phyloP scores from a whole-genome alignment of 768 basidiomycete genomes.

The Tylopilus subfusipes region DNA sequence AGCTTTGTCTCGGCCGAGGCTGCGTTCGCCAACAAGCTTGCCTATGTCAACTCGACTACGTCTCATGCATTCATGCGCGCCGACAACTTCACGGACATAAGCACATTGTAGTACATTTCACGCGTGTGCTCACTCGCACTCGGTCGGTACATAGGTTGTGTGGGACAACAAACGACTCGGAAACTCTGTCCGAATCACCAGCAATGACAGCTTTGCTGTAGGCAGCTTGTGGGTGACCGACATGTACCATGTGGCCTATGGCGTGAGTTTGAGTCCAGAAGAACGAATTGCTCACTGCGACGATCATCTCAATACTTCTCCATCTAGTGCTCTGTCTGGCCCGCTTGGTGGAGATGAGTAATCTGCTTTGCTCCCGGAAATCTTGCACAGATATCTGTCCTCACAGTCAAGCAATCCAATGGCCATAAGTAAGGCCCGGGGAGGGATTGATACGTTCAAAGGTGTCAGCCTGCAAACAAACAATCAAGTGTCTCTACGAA shows the following conservation, averaged over 20 bases:
- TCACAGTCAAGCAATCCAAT: slow-evolving; percentile 46
- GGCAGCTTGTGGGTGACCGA: slow-evolving; percentile 66
- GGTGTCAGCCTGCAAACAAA: slow-evolving; percentile 64
- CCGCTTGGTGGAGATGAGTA: slow-evolving; percentile 49
- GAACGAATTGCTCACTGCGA: not conserved
- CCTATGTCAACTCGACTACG: slow-evolving; percentile 58
- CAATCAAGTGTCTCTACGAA: slow-evolving; percentile 70
- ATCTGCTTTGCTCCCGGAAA: not conserved
- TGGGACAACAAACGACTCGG: slow-evolving; percentile 58
- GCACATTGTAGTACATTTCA: slow-evolving; percentile 2
- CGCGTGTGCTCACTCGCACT: not conserved
- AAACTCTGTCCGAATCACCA: slow-evolving; percentile 63
- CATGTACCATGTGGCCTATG: slow-evolving; percentile 61
- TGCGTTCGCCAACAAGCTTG: slow-evolving; percentile 48
- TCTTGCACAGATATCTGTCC: not conserved
- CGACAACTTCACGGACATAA: slow-evolving; percentile 61
- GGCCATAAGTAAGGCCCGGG: slow-evolving; percentile 68
- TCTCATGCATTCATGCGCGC: slow-evolving; percentile 76
- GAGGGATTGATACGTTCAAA: slow-evolving; percentile 80
- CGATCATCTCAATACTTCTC: slow-evolving; percentile 1
- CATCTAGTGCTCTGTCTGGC: slow-evolving; percentile 66
- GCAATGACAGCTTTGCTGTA: slow-evolving; percentile 50
- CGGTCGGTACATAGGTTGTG: slow-evolving; percentile 17
- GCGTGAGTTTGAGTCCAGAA: slow-evolving; percentile 46
- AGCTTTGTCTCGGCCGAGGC: slow-evolving; percentile 47